Evolutionary conservation across 306 rosid genomes (phyloP), one percentile per base, ranked within the genome.

Genomic region (Aeschynomene evenia): DNA sequence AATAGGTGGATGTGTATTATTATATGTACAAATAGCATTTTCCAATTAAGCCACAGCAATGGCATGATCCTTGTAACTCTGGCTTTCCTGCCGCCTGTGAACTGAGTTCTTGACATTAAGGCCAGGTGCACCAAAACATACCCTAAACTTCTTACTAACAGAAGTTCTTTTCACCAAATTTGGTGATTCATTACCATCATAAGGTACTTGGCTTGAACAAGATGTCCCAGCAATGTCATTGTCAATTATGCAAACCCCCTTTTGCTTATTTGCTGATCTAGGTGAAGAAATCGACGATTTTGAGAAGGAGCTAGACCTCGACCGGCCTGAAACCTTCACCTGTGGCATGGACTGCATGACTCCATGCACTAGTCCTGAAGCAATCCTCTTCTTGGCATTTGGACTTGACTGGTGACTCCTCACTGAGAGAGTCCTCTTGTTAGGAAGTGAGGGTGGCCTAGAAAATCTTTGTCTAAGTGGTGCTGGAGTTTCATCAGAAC

Each of bases 371-470:
- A 89, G 34, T 20, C 96, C 98, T 0, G 91, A 84, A 16, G 98
- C 98, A 40, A 89, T 84, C 39, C 90, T 94, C 81, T 94, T 94
- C 85, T 91, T 94, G 8, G 97, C 96, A 9, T 91, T 78, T n/a
- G 99, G 99, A 82, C 99, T 94, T 20, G 99, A 85, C 19, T 89
- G 97, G 58, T 88, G 64, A 59, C 97, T 94, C 76, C 99, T 80
- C 0, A 88, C 97, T 2, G 97, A 77, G 11, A 91, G 97, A n/a
- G 95, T 84, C 67, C 99, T 72, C 66, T 94, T 94, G 79, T 69
- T 90, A 14, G 93, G 83, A 66, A 75, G 83, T 18, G 90, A 46
- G 1, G 79, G 37, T n/a, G 96, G 79, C 77, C 83, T 85, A 9
- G 89, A 88, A 76, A 88, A 94, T 67, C 96, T 83, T 63, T 88